A percentile compares a stretch with the other conserved stretches of the same genome.
Conservation (phyloP, 345 rosid species). For the Citrus medica region DNA sequence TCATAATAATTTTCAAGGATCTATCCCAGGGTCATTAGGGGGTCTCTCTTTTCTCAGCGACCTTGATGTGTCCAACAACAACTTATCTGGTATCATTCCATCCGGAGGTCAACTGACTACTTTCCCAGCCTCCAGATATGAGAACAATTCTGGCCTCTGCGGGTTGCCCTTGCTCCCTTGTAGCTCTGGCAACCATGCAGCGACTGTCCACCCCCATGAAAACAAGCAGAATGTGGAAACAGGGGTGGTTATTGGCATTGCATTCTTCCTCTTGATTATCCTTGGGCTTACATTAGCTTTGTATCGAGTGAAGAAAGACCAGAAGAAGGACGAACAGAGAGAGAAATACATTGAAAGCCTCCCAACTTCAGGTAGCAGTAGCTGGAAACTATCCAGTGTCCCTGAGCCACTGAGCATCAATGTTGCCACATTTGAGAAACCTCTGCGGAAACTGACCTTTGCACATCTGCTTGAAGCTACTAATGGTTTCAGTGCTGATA, state of each 20-base stretch:
- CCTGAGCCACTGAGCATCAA: slow-evolving; percentile 96
- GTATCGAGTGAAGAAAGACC: slow-evolving; percentile 52
- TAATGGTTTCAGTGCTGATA: slow-evolving; percentile 87
- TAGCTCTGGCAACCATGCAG: slow-evolving; percentile 35
- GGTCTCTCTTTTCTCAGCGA: slow-evolving; percentile 83
- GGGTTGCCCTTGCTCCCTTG: slow-evolving; percentile 81
- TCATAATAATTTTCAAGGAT: slow-evolving; percentile 76
- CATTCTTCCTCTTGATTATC: slow-evolving; percentile 62
- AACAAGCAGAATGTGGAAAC: slow-evolving; percentile 52
- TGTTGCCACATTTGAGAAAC: slow-evolving; percentile 95
- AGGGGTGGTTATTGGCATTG: slow-evolving; percentile 65
- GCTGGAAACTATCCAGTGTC: slow-evolving; percentile 92
- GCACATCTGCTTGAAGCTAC: slow-evolving; percentile 94
- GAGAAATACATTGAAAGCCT: slow-evolving; percentile 86
- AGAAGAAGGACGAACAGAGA: slow-evolving; percentile 55
- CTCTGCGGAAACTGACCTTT: slow-evolving; percentile 82
- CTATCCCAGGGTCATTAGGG: slow-evolving; percentile 70
- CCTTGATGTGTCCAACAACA: slow-evolving; percentile 91
- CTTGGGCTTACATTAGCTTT: slow-evolving; percentile 61
- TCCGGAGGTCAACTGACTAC: slow-evolving; percentile 95
- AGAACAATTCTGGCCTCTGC: slow-evolving; percentile 90
- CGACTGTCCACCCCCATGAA: slow-evolving; percentile 6
- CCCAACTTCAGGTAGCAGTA: slow-evolving; percentile 79
- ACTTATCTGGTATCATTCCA: slow-evolving; percentile 81
- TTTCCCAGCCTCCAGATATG: slow-evolving; percentile 76